Percentiles rank a stretch among this genome's conserved stretches.
These are phyloP conservation scores for Trifolium fragiferum DNA, from an alignment of 306 rosid genomes.

Conservation along the genomic window DNA sequence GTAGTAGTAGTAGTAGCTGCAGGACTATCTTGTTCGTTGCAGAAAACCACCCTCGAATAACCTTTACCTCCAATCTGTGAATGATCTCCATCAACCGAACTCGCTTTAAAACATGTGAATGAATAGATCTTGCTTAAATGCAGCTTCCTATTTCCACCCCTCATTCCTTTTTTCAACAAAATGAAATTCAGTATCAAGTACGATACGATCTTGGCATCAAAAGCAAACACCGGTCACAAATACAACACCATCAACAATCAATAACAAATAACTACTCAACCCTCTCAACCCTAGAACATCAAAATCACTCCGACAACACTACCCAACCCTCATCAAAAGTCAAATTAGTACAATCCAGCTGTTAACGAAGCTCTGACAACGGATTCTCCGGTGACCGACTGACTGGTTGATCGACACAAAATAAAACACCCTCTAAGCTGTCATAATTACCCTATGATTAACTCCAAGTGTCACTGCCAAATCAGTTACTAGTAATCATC, in stretches of 20 bases:
- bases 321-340: neutral
- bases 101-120: constrained; percentile 67
- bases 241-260: neutral
- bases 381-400: neutral
- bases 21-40: constrained; percentile 68
- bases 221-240: neutral
- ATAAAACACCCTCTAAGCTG: neutral
- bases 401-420: neutral
- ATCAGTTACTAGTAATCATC: neutral
- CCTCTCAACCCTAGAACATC: neutral
- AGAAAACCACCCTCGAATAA: constrained; percentile 77
- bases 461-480: constrained; percentile 6
- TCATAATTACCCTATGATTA: neutral
- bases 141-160: constrained; percentile 58
- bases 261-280: neutral
- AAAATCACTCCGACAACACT: neutral
- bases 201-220: neutral
- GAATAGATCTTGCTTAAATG: constrained; percentile 90
- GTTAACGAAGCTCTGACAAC: neutral
- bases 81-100: constrained; percentile 65
- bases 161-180: constrained; percentile 37
- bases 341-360: neutral
- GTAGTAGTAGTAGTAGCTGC: neutral
- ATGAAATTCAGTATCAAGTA: neutral
- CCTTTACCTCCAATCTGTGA: constrained; percentile 83